Percentiles rank a stretch among this genome's conserved stretches.
These are phyloP conservation scores for Colletotrichum chlorophyti DNA, from an alignment of 2,329 filamentous ascomycete genomes.

Conservation along the genomic window DNA sequence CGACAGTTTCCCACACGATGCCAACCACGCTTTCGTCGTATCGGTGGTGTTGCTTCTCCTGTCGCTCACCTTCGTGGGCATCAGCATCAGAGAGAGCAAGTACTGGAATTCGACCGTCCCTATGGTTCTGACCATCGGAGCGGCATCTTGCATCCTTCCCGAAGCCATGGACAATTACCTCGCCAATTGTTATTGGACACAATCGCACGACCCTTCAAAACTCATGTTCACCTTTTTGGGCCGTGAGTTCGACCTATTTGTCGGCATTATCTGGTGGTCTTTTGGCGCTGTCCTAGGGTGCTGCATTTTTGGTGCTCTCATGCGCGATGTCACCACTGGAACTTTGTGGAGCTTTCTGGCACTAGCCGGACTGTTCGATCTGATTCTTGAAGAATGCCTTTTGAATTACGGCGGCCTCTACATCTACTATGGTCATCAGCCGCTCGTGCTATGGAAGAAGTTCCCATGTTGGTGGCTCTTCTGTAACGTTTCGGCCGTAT, in stretches of 20 bases:
- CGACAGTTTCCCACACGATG: background rate
- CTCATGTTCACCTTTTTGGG: constrained; percentile 5
- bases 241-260: background rate
- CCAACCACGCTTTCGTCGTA: background rate
- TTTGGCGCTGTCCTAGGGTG: constrained; percentile 4
- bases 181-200: constrained; percentile 2
- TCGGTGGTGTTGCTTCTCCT: background rate
- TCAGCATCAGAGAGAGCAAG: background rate
- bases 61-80: background rate
- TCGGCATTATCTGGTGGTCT: constrained; percentile 19
- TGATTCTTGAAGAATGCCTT: constrained; percentile 13
- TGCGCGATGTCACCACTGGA: background rate
- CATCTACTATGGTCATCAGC: constrained; percentile 12
- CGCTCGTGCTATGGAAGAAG: background rate
- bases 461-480: constrained; percentile 18
- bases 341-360: background rate
- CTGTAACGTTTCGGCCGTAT: constrained; percentile 15
- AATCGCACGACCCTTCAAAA: background rate
- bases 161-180: constrained; percentile 2
- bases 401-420: constrained; percentile 5
- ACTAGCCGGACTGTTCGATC: background rate
- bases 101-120: background rate
- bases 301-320: background rate
- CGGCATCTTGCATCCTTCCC: background rate
- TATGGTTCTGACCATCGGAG: background rate